Base-by-base conservation (phyloP, 257 asterid species). In the Salvia splendens region DNA sequence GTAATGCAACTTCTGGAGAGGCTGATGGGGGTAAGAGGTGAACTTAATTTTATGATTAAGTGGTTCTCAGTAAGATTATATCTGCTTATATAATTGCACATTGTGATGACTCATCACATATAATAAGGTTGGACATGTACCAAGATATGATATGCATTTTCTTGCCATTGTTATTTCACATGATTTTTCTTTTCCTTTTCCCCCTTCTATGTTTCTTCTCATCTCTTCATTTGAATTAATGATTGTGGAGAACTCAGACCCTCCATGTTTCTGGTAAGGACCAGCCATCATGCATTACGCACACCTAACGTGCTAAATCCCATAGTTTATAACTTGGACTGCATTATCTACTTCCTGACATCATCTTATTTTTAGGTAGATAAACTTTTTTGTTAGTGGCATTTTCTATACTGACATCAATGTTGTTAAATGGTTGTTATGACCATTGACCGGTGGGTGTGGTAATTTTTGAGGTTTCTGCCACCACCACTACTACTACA, bases 21-120 rank as follows among this genome's bases (percentile, higher is more conserved):
- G 81, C 64, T 4, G 82, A 83, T 79, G 87, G 77, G 51, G 89
- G 89, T 83, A 79, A 79, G 87, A 57, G 67, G 61, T 75, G 71
- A 69, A 50, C 55, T 33, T 28, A 24, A 24, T 24, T 65, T 62
- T 74, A 12, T 58, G 30, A 46, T 45, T 11, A 65, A 54, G 52
- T 65, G 67, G 10, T 74, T 68, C 52, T 17, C 68, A 58, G 16
- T 40, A 42, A 32, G 60, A 17, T 62, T 45, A 38, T 64, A 35
- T 2, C 33, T 53, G 36, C 40, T 5, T 42, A 20, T 42, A 48
- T 35, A 2, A 48, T 45, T 61, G 45, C 40, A 45, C 17, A 40
- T 24, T 55, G 15, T 56, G 50, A 16, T 48, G 50, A 54, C 66
- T 67, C 72, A 60, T 61, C 11, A 30, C 45, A 55, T 41, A 20